Conservation (phyloP, 2,329 filamentous ascomycete species). For the Sclerotinia borealis region DNA sequence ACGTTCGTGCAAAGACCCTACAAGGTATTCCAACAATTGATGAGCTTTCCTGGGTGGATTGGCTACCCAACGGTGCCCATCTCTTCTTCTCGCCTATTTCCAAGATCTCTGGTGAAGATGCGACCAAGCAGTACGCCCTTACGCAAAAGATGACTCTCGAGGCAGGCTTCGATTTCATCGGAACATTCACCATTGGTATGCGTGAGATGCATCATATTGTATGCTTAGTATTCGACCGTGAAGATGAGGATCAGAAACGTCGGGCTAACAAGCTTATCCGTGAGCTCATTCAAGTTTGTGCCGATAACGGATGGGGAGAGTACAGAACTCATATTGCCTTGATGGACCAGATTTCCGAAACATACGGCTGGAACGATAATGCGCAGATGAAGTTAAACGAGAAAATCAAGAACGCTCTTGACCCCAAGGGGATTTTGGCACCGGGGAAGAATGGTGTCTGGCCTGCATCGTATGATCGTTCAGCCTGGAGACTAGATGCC, state of each 20-base stretch:
- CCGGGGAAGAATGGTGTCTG: constrained; percentile 39
- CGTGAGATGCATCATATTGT: constrained; percentile 52
- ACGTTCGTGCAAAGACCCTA: constrained; percentile 30
- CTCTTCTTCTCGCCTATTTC: constrained; percentile 48
- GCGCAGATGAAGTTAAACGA: constrained; percentile 40
- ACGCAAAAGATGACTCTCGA: constrained; percentile 37
- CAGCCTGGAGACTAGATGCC: constrained; percentile 8
- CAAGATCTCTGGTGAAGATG: constrained; percentile 43
- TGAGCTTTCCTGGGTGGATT: constrained; percentile 41
- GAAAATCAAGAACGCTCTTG: constrained; percentile 41
- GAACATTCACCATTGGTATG: constrained; percentile 42
- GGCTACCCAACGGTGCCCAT: constrained; percentile 47
- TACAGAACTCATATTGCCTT: constrained; percentile 42
- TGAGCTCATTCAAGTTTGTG: constrained; percentile 37
- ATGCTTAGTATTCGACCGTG: constrained; percentile 46
- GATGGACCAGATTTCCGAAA: constrained; percentile 40
- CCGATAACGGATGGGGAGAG: constrained; percentile 39
- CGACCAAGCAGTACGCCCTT: constrained; percentile 39
- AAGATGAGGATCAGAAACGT: constrained; percentile 35
- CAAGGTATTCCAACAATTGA: constrained; percentile 28
- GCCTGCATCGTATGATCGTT: constrained; percentile 17
- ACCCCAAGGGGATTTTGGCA: constrained; percentile 43
- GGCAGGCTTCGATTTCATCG: constrained; percentile 45
- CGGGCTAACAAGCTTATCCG: constrained; percentile 36
- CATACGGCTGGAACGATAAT: constrained; percentile 39